A percentile compares a stretch with the other conserved stretches of the same genome.
Conservation (phyloP, 768 basidiomycete species). For the Termitomyces sp. region DNA sequence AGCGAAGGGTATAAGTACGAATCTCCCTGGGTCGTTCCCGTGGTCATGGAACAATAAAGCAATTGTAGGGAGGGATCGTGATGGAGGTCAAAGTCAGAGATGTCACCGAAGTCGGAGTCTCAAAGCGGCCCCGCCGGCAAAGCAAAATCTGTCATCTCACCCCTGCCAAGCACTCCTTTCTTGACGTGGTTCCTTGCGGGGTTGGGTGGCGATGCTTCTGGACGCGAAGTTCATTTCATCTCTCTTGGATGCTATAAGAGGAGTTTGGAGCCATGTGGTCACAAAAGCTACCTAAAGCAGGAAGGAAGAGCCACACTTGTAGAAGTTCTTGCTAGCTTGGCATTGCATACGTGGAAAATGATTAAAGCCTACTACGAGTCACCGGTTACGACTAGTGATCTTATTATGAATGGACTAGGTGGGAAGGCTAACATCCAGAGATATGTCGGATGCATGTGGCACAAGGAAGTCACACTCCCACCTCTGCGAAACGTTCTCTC, state of each 20-base stretch:
- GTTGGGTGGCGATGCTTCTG: constrained; percentile 5
- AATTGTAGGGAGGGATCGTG: neutral
- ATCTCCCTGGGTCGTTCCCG: constrained; percentile 6
- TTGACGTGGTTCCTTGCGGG: neutral
- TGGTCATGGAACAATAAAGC: constrained; percentile 7
- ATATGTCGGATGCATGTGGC: neutral
- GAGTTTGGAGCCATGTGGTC: neutral
- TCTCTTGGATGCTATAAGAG: neutral
- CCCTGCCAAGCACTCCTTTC: constrained; percentile 10
- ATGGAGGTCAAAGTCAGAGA: constrained; percentile 3
- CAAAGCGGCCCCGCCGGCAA: neutral
- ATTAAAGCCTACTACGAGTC: neutral
- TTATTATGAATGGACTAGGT: neutral
- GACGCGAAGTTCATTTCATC: neutral
- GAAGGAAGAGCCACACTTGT: neutral
- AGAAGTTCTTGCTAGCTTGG: neutral
- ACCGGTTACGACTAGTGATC: neutral
- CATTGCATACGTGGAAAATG: neutral
- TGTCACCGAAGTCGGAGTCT: constrained; percentile 7
- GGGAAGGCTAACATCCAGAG: neutral
- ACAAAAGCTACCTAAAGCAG: neutral
- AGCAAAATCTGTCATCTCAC: neutral
- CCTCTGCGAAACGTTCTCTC: neutral
- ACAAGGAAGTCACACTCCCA: neutral
- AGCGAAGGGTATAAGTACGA: neutral